A percentile compares a stretch with the other conserved stretches of the same genome.
These are phyloP conservation scores for Plasmopara halstedii DNA, from an alignment of 352 stramenopile genomes.

Conservation along the genomic window DNA sequence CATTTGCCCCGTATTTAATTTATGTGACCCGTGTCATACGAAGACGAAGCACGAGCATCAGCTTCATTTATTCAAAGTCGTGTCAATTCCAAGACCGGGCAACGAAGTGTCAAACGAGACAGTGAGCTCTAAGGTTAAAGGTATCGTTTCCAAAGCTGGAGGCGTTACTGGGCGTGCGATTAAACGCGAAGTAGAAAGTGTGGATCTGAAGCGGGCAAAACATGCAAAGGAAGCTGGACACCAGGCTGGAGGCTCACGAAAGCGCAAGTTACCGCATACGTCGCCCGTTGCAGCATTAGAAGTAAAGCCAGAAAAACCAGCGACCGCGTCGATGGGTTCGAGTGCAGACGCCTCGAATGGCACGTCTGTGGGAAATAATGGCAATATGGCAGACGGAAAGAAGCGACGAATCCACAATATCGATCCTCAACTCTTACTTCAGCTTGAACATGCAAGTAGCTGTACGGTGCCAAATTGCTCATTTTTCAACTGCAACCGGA, in stretches of 20 bases:
- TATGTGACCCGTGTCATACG: constrained; percentile 90
- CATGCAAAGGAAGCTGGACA: constrained; percentile 14
- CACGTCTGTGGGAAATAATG: not conserved
- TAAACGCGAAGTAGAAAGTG: constrained; percentile 37
- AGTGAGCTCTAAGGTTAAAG: constrained; percentile 25
- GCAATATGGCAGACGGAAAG: constrained; percentile 46
- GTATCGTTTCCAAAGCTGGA: constrained; percentile 22
- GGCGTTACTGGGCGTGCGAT: constrained; percentile 18
- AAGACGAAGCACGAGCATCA: constrained; percentile 91
- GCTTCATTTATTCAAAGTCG: constrained; percentile 91
- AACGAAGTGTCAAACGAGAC: constrained; percentile 31
- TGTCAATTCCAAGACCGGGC: constrained; percentile 66
- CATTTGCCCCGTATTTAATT: constrained; percentile 93
- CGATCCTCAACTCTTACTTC: constrained; percentile 76
- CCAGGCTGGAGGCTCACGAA: constrained; percentile 39
- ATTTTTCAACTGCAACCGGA: constrained; percentile 83
- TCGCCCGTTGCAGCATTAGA: constrained; percentile 21
- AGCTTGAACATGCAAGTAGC: constrained; percentile 78
- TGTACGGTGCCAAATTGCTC: constrained; percentile 63
- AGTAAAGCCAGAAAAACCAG: constrained; percentile 5
- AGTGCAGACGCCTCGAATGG: not conserved
- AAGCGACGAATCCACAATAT: constrained; percentile 88
- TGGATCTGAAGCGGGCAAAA: constrained; percentile 41
- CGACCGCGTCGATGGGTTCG: not conserved
- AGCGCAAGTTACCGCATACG: constrained; percentile 55